Evolutionary conservation across 371 early-diverging fungal genomes (phyloP).

Genomic region (Syncephalastrum sp.): DNA sequence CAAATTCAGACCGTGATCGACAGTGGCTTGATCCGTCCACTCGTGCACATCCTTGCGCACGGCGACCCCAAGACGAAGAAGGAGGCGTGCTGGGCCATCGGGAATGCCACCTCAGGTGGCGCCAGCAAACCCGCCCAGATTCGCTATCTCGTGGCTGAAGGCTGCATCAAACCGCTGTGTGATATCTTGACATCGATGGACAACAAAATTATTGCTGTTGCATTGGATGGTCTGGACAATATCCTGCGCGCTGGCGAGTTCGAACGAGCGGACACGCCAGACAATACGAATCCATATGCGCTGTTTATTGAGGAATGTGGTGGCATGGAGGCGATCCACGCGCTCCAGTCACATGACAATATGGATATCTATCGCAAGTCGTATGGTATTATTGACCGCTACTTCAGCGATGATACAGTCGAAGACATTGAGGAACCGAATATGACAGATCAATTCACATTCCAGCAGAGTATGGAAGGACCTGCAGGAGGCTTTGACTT

Average conservation of each 20-base stretch:
- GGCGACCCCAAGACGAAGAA: conserved; percentile 98
- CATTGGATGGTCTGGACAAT: conserved; percentile 96
- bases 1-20: conserved; percentile 98
- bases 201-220: conserved; percentile 93
- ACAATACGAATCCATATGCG: conserved; percentile 86
- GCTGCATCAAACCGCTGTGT: conserved; percentile 94
- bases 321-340: conserved; percentile 91
- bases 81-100: conserved; percentile 99
- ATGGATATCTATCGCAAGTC: conserved; percentile 95
- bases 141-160: conserved; percentile 86
- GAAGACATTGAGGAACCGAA: conserved; percentile 58
- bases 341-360: conserved; percentile 90
- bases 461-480: conserved; percentile 52
- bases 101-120: conserved; percentile 96
- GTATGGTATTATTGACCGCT: conserved; percentile 91
- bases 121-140: conserved; percentile 88
- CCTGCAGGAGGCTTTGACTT: conserved; percentile 76
- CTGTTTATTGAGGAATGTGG: conserved; percentile 89
- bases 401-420: conserved; percentile 86
- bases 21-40: conserved; percentile 89
- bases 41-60: conserved; percentile 83
- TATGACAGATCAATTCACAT: conserved; percentile 54
- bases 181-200: conserved; percentile 90
- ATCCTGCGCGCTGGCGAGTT: conserved; percentile 96
- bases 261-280: conserved; percentile 36